Evolutionary conservation across 2,329 filamentous ascomycete genomes (phyloP).

Genomic region (Penicillium verrucosum): DNA sequence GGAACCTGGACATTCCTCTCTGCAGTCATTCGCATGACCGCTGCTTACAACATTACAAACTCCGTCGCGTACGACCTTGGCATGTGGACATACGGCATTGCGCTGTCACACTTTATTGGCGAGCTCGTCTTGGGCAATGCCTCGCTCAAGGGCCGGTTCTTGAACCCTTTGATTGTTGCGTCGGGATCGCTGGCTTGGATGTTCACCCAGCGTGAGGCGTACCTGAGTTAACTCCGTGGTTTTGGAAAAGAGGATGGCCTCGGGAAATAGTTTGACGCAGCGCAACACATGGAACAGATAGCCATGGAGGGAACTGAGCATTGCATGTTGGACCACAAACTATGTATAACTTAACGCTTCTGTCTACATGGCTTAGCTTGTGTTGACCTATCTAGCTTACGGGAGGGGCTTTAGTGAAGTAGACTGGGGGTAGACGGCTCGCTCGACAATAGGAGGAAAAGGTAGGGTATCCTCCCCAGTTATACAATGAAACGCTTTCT

Average conservation of each 20-base stretch:
- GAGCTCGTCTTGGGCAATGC: conserved; percentile 79
- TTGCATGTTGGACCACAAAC: neutral
- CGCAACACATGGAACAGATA: neutral
- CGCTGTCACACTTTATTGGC: conserved; percentile 71
- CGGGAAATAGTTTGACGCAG: neutral
- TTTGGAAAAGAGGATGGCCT: neutral
- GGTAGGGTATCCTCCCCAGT: no score
- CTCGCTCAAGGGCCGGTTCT: conserved; percentile 58
- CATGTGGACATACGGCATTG: conserved; percentile 76
- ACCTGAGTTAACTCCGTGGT: conserved; percentile 25
- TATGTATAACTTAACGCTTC: neutral
- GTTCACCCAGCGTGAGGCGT: conserved; percentile 52
- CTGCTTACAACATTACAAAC: conserved; percentile 75
- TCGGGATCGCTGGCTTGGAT: conserved; percentile 60
- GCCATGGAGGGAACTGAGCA: neutral
- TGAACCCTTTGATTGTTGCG: conserved; percentile 58
- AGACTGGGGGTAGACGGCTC: no score
- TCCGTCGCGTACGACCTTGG: conserved; percentile 74
- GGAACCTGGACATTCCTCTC: conserved; percentile 84
- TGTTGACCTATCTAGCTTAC: no score
- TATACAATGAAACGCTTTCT: no score
- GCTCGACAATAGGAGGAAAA: no score
- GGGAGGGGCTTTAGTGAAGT: no score
- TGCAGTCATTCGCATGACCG: conserved; percentile 73
- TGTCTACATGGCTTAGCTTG: no score